Base-by-base conservation (phyloP, 257 asterid genomes). In the Solanum clarkiae region DNA sequence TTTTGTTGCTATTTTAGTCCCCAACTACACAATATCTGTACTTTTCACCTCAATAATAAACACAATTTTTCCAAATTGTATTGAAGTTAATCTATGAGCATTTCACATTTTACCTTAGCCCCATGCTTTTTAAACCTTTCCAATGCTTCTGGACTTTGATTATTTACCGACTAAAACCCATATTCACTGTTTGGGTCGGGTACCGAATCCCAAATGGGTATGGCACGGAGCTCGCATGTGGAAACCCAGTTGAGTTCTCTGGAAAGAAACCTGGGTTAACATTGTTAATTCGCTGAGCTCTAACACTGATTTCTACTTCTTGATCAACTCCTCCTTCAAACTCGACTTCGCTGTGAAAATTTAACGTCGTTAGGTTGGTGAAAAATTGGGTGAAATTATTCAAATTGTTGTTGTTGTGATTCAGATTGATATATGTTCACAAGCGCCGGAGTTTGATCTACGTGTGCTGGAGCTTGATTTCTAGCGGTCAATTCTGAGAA, bases 261-360 rank as follows among this genome's bases (percentile, higher is more conserved):
- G 57, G 88, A 4, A 59, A 68, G 72, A 82, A 87, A 24, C 86
- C 88, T 75, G 91, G 69, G 63, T 88, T 44, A 7, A 7, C 47
- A 7, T 8, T 90, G 86, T 85, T 88, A 22, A 85, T 80, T 49
- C 90, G 91, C 57, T 84, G 88, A 57, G 62, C 81, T 66, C 86
- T 83, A 9, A 79, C 13, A 49, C 92, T 90, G 66, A 93, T 90
- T 47, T 92, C 92, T 5, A 91, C 93, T 71, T 93, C 97, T n/a
- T 93, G 92, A 2, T 88, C 94, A 22, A 62, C 59, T n/a, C 8
- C 79, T 40, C 32, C 85, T 13, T 72, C 80, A 68, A 32, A 32
- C 26, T 45, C 56, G 82, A 71, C 86, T 1, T 40, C 84, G n/a
- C 3, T 84, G 88, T 16, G 84, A 60, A 60, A 81, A 42, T 81